A percentile compares a stretch with the other conserved stretches of the same genome.
These are phyloP conservation scores for Rhizoclosmatium sp. DNA, from an alignment of 192 early-diverging fungal genomes.

Conservation along the genomic window DNA sequence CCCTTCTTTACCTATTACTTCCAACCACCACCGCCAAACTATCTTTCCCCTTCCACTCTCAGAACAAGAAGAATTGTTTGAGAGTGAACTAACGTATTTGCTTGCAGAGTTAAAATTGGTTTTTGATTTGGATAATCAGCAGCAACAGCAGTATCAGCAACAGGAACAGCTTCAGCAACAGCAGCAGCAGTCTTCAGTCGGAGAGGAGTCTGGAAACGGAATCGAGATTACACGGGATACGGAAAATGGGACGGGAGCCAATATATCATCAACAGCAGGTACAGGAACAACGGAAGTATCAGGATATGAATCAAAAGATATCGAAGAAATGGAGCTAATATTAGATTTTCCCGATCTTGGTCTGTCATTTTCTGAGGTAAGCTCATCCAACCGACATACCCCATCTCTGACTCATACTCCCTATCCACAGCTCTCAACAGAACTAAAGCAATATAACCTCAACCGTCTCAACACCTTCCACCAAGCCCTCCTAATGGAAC, in stretches of 20 bases:
- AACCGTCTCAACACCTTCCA: constrained; percentile 13
- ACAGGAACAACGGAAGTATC: too few relatives aligned
- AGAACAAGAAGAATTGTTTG: constrained; percentile 16
- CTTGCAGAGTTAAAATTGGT: constrained; percentile 13
- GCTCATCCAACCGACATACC: neutral
- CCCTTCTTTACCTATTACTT: neutral
- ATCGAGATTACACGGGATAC: neutral
- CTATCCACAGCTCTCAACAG: neutral
- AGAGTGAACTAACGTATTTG: constrained; percentile 27
- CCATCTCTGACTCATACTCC: neutral
- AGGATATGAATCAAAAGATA: too few relatives aligned
- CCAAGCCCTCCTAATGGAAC: neutral
- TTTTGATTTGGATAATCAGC: neutral
- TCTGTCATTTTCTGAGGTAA: constrained; percentile 29
- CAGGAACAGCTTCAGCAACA: neutral
- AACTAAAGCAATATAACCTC: constrained; percentile 17
- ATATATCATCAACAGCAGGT: neutral
- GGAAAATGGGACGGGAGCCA: neutral
- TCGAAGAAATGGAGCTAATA: neutral
- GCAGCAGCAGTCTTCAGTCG: too few relatives aligned
- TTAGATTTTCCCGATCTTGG: constrained; percentile 17
- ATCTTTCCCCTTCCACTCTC: neutral
- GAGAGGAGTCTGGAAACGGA: neutral
- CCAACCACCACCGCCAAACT: neutral
- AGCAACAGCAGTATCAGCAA: neutral